Conservation (phyloP, 371 early-diverging fungal genomes). For the Sporodiniella umbellata region DNA sequence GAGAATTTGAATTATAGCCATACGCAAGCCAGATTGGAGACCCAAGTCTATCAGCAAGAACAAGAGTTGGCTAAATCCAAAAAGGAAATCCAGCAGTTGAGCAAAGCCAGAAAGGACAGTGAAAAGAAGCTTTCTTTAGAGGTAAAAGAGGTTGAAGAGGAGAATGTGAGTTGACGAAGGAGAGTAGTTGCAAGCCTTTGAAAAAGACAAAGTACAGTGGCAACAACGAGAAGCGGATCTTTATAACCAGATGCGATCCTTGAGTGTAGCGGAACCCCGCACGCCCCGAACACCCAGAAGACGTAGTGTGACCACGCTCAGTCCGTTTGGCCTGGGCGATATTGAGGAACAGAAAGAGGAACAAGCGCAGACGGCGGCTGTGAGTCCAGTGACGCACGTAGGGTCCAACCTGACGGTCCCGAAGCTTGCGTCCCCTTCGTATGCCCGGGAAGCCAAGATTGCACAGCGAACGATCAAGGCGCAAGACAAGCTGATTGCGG, state of each 20-base stretch:
- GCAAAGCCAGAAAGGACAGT: conserved; percentile 36
- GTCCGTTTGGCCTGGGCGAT: conserved; percentile 30
- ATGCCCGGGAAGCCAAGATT: conserved; percentile 49
- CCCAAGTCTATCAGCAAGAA: conserved; percentile 45
- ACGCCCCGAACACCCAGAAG: conserved; percentile 42
- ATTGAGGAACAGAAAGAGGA: conserved; percentile 20
- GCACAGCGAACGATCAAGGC: conserved; percentile 52
- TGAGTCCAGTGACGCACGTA: no score
- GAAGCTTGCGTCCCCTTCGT: conserved; percentile 38
- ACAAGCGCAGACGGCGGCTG: no score
- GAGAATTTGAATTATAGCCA: conserved; percentile 41
- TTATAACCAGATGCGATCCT: conserved; percentile 40
- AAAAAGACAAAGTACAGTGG: conserved; percentile 42
- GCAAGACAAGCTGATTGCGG: conserved; percentile 42
- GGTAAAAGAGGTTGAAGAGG: conserved; percentile 9
- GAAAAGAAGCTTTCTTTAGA: conserved; percentile 39
- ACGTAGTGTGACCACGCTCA: conserved; percentile 39
- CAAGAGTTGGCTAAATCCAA: conserved; percentile 31
- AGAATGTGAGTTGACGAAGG: neutral
- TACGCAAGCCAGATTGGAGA: conserved; percentile 47
- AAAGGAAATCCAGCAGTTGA: conserved; percentile 37
- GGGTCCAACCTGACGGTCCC: conserved; percentile 10
- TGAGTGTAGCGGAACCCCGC: conserved; percentile 38
- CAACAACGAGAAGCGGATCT: conserved; percentile 48
- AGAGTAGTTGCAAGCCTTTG: conserved; percentile 39